Base-by-base conservation (phyloP, 1,284 basidiomycete species). In the Cutaneotrichosporon sp. region DNA sequence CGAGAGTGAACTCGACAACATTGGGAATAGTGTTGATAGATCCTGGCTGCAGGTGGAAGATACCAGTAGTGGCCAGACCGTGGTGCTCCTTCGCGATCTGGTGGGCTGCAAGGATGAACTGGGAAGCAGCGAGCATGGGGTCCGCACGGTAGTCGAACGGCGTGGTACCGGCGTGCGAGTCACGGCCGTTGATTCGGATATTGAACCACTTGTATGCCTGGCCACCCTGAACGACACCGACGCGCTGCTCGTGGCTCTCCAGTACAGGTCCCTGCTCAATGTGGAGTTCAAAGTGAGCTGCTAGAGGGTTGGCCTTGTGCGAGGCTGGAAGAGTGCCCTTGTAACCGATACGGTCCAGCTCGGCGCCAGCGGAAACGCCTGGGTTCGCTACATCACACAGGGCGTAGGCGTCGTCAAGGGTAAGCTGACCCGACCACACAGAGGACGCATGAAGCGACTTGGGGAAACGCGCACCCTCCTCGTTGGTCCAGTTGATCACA, bases 221-320 rank as follows among this genome's bases (percentile, higher is more conserved):
- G 0, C 59, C 65, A 5, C 65, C 66, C 6, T 41, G 35, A 12
- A 68, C 66, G 22, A 60, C 54, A 27, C 55, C 60, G 35, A 63
- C 59, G 14, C 47, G 53, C 11, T 53, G 49, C n/a, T 44, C 43
- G 32, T 52, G 47, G 19, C 33, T 37, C 39, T 60, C 55, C 22
- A 68, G 57, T 12, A 68, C 55, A 6, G 66, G 66, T 4, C 65
- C 66, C 44, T 68, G 66, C 41, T 68, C 55, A 42, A 68, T 68
- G 49, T 68, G 65, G 8, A 67, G 51, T 51, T 68, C 66, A 49
- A 67, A 68, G 51, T 68, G 66, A 1, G 63, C 65, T 1, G 45
- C 59, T 20, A 68, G 51, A 1, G 65, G 65, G 49, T 57, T 61
- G 3, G 35, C 32, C 46, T 25, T 38, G 12, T 46, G 45, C 10